Base-by-base conservation (phyloP, 2,329 filamentous ascomycete genomes). In the Ambrosiella beaveri region DNA sequence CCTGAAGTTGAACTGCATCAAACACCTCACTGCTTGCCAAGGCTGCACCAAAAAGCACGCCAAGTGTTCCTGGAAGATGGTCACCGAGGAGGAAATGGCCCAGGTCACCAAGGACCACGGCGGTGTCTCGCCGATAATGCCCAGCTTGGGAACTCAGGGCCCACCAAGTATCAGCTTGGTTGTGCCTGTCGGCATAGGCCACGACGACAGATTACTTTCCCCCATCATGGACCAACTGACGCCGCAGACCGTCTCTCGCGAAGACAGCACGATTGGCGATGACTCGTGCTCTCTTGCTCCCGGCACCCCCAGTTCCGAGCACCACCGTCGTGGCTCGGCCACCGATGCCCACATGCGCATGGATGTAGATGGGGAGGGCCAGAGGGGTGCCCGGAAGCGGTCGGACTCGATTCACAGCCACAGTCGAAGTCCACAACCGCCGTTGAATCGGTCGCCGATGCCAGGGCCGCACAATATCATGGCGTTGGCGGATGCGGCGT, bases 1-100 rank as follows among this genome's bases (percentile, higher is more conserved):
- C 37, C 73, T 94, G 13, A 82, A 86, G 63, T 86, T 89, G 71
- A 81, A 88, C 59, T 95, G 88, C 62, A 73, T 90, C 53, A 94
- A 94, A 70, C 86, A 95, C 62, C 74, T 93, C 44, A 94, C 88
- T 0, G 87, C 88, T 7, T 95, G 89, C 66, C 81, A 85, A 68
- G 88, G 87, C 19, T 95, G 88, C 68, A 94, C 88, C 0, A 90
- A 87, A 68, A 94, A 94, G 67, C 88, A 95, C 67, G 87, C 87
- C 17, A 90, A 89, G 65, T 95, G 88, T 68, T 83, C 82, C 12
- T 95, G 88, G 88, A 86, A 83, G 63, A 81, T 85, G 50, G 80
- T 93, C n/a, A 82, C 80, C 13, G 81, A 87, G 38, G 83, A 85
- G 2, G 89, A 95, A 61, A 65, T 73, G 36, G 65, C 65, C 2